Evolutionary conservation across 2,329 filamentous ascomycete species (phyloP).

Genomic region (Ophiosphaerella korrae): DNA sequence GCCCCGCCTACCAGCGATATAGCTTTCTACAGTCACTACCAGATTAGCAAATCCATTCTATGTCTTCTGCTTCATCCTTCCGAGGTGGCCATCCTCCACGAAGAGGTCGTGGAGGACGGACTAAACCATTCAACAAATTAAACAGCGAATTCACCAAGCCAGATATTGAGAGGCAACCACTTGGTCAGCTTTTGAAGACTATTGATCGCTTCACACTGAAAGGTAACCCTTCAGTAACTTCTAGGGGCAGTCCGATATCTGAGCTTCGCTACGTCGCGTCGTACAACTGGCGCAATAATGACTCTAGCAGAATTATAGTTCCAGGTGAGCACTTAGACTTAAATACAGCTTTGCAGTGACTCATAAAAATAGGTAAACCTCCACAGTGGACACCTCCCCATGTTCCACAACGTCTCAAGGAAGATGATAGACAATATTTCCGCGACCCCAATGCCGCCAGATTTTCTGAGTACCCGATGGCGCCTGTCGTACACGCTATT

Average conservation of each 20-base stretch:
- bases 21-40: not conserved
- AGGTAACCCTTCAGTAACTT: not conserved
- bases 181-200: slow-evolving; percentile 34
- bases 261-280: slow-evolving; percentile 54
- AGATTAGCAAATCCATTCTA: not conserved
- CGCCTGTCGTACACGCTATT: slow-evolving; percentile 55
- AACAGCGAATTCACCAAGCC: slow-evolving; percentile 16
- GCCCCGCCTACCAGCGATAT: not conserved
- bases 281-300: slow-evolving; percentile 57
- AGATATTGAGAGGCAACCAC: slow-evolving; percentile 34
- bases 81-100: slow-evolving; percentile 33
- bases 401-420: slow-evolving; percentile 40
- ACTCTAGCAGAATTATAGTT: slow-evolving; percentile 45
- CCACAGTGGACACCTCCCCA: slow-evolving; percentile 57
- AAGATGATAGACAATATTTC: slow-evolving; percentile 58
- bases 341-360: slow-evolving; percentile 2
- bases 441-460: slow-evolving; percentile 61
- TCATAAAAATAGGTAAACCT: slow-evolving; percentile 51
- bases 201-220: slow-evolving; percentile 20
- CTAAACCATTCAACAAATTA: slow-evolving; percentile 10
- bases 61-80: slow-evolving; percentile 10
- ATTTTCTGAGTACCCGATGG: slow-evolving; percentile 57
- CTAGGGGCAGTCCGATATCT: slow-evolving; percentile 37
- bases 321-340: slow-evolving; percentile 25
- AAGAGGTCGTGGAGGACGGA: slow-evolving; percentile 22